Percentiles rank a stretch among this genome's conserved stretches.
Conservation (phyloP, 1,139 yeast species). For the Hyphopichia pseudoburtonii region DNA sequence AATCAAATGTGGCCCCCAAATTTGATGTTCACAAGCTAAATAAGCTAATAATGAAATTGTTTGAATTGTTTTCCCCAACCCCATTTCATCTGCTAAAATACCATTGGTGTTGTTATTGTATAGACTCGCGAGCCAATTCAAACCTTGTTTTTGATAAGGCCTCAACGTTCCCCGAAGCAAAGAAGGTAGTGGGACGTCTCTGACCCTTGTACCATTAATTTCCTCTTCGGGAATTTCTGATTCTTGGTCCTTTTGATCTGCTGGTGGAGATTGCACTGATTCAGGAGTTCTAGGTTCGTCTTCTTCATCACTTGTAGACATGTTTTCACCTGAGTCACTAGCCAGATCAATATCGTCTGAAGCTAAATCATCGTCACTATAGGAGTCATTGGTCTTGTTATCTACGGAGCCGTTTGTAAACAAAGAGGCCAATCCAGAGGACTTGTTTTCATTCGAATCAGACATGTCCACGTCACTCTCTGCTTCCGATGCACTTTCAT, state of each 20-base stretch:
- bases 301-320: slow-evolving; percentile 25
- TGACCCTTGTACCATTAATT: slow-evolving; percentile 52
- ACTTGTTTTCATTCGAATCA: slow-evolving; percentile 8
- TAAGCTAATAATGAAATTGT: slow-evolving; percentile 86
- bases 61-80: slow-evolving; percentile 95
- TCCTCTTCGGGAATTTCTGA: slow-evolving; percentile 28
- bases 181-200: slow-evolving; percentile 70
- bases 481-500: slow-evolving; percentile 11
- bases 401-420: slow-evolving; percentile 12
- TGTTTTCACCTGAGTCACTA: slow-evolving; percentile 21
- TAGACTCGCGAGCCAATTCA: slow-evolving; percentile 94
- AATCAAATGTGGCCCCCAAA: slow-evolving; percentile 98
- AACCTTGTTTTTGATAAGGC: slow-evolving; percentile 92
- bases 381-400: slow-evolving; percentile 13
- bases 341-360: slow-evolving; percentile 17
- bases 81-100: slow-evolving; percentile 98
- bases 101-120: slow-evolving; percentile 94
- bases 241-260: slow-evolving; percentile 13
- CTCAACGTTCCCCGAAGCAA: slow-evolving; percentile 79
- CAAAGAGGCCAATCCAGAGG: slow-evolving; percentile 22
- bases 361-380: slow-evolving; percentile 5
- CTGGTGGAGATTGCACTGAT: slow-evolving; percentile 6
- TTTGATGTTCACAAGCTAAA: slow-evolving; percentile 87
- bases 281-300: slow-evolving; percentile 30
- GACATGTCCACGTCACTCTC: slow-evolving; percentile 4